Evolutionary conservation across 1,139 yeast genomes (phyloP), one percentile per base, ranked within the genome.

Genomic region (Arxiozyma slooffiae): DNA sequence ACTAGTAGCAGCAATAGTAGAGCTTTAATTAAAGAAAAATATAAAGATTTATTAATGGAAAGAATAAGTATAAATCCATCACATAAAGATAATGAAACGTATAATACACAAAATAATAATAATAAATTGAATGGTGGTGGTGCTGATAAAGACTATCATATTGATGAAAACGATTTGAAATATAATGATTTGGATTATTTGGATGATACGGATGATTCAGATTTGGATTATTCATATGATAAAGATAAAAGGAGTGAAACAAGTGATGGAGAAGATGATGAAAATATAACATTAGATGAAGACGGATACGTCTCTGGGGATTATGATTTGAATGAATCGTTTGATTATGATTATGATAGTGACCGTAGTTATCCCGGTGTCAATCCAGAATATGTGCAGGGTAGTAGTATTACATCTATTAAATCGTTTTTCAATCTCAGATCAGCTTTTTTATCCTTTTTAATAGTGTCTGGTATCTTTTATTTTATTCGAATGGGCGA

Each of bases 1-100:
- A 47, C 52, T 16, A 38, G 41, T 7, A 26, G 16, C 14, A 34
- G 37, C 7, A 20, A 18, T 18, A 41, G 45, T 38, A 38, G 43
- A 48, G 49, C 37, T 41, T 50, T 56, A 5, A 20, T 57, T 40
- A 53, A 50, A 47, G 47, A 53, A 41, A 56, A 48, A 26, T 57
- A 58, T 18, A 52, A 53, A 26, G 57, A 58, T 46, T 23, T 57
- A 50, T 47, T 58, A 47, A 46, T 51, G 48, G 54, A 57, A 45
- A 53, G 50, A 48, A 46, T 42, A 5, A 18, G 22, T 4, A 20
- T 21, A 1, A 21, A 34, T 26, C 18, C 24, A 20, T 21, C 44
- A 21, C 9, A 9, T 9, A n/a, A 40, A 17, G 30, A 40, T 22
- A 30, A 22, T 16, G 24, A 40, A n/a, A 18, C 3, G 11, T 18